Conservation (phyloP, 192 early-diverging fungal genomes). For the Piromyces sp. region DNA sequence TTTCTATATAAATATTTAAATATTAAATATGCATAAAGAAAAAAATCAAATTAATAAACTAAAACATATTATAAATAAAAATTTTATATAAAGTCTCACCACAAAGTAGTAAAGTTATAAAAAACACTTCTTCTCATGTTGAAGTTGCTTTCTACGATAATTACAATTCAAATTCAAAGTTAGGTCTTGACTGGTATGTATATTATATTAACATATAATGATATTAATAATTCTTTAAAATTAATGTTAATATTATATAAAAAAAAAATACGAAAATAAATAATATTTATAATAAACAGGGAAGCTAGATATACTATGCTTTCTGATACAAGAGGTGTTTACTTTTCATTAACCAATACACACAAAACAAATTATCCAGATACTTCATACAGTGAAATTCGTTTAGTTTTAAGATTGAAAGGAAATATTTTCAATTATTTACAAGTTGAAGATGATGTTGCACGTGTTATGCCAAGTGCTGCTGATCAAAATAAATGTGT, state of each 20-base stretch:
- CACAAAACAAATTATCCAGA: neutral
- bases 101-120: neutral
- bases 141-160: no score
- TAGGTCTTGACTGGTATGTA: no score
- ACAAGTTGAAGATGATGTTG: neutral
- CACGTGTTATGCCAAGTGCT: neutral
- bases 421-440: neutral
- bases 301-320: neutral
- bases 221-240: no score
- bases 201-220: no score
- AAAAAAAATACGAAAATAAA: no score
- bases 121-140: neutral
- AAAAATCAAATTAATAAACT: no score
- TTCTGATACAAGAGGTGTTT: neutral
- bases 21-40: no score
- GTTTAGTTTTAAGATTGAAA: neutral
- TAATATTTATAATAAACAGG: neutral
- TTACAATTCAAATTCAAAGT: no score
- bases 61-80: no score
- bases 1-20: neutral
- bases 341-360: neutral
- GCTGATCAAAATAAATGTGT: neutral
- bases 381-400: neutral
- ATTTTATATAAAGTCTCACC: neutral
- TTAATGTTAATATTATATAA: no score